Percentiles rank a stretch among this genome's conserved stretches.
phyloP scores from a whole-genome alignment of 2,329 filamentous ascomycete species.

The Huntiella decipiens region DNA sequence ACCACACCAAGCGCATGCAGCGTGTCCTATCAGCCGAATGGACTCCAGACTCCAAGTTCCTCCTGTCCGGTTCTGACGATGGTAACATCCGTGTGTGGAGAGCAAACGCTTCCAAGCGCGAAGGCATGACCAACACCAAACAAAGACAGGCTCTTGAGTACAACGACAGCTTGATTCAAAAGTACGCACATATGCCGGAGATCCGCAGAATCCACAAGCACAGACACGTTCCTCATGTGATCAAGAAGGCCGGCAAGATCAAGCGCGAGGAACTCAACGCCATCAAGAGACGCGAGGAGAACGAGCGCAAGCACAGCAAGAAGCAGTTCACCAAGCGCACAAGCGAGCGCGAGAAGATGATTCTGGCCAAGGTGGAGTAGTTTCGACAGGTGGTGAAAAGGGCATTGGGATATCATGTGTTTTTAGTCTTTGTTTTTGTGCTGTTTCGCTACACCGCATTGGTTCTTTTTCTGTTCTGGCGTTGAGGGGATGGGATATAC shows the following conservation, averaged over 20 bases:
- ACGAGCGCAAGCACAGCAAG: constrained; percentile 77
- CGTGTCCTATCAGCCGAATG: constrained; percentile 71
- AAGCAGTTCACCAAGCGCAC: constrained; percentile 57
- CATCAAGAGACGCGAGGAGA: constrained; percentile 83
- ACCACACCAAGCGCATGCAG: constrained; percentile 97
- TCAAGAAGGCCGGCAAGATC: constrained; percentile 93
- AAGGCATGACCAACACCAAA: constrained; percentile 67
- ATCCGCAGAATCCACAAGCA: constrained; percentile 79
- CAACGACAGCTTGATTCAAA: constrained; percentile 61
- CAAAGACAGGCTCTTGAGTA: constrained; percentile 85
- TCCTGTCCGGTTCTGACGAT: constrained; percentile 83
- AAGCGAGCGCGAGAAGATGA: constrained; percentile 82
- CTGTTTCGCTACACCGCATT: no score
- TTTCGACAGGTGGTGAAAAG: no score
- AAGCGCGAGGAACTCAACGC: constrained; percentile 75
- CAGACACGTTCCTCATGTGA: constrained; percentile 73
- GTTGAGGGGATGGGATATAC: no score
- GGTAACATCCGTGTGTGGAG: constrained; percentile 79
- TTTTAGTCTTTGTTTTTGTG: no score
- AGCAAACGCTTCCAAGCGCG: constrained; percentile 62
- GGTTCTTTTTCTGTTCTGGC: no score
- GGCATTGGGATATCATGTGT: no score
- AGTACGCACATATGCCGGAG: constrained; percentile 93
- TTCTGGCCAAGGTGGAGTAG: constrained; percentile 47
- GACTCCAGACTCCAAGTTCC: constrained; percentile 75